phyloP scores from a whole-genome alignment of 1,284 basidiomycete genomes.

The Heliocybe sulcata region DNA sequence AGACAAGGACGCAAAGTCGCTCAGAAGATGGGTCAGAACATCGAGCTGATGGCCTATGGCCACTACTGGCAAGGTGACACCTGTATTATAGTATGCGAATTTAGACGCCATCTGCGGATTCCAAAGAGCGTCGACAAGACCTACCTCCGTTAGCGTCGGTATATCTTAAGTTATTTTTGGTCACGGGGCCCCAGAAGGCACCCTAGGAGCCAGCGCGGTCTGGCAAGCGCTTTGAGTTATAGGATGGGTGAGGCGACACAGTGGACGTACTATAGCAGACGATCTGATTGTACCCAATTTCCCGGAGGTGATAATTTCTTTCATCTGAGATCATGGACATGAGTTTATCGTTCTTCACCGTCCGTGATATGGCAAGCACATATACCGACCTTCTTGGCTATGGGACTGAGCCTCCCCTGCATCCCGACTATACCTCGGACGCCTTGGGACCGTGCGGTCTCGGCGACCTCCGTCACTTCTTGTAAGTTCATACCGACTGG shows the following conservation, averaged over 20 bases:
- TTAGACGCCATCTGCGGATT: slow-evolving; percentile 1
- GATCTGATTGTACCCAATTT: slow-evolving; percentile 9
- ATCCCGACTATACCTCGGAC: slow-evolving; percentile 25
- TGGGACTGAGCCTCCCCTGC: slow-evolving; percentile 21
- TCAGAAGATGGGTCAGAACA: slow-evolving; percentile 8
- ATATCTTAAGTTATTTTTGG: neutral
- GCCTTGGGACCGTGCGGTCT: slow-evolving; percentile 22
- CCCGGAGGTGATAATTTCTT: slow-evolving; percentile 2
- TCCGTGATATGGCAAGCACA: neutral
- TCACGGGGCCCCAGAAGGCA: neutral
- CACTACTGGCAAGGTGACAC: slow-evolving; percentile 7
- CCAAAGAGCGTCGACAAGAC: neutral
- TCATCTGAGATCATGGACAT: no score
- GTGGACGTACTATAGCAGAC: neutral
- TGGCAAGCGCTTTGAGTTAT: no score
- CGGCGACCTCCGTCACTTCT: slow-evolving; percentile 24
- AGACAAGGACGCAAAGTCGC: slow-evolving; percentile 9
- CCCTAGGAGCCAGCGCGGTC: neutral
- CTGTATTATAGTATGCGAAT: neutral
- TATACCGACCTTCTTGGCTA: slow-evolving; percentile 19
- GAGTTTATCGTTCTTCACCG: no score
- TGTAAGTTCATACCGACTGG: slow-evolving; percentile 22
- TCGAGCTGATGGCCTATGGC: slow-evolving; percentile 10
- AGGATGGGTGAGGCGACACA: no score
- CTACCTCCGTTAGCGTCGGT: neutral